phyloP scores from a whole-genome alignment of 179 eudicot species.

The Gypsophila paniculata region DNA sequence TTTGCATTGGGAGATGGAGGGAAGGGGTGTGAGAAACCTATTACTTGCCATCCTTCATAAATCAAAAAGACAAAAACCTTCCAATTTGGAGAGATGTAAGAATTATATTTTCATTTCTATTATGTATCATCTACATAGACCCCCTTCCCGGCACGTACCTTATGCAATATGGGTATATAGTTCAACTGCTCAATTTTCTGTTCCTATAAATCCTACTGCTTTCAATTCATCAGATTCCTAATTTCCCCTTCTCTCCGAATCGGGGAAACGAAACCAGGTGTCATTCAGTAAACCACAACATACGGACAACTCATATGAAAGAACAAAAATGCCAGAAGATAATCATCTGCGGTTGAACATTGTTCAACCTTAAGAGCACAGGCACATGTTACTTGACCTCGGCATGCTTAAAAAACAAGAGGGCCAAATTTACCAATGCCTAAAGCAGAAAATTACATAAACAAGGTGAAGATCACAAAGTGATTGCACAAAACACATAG shows the following conservation, averaged over 20 bases:
- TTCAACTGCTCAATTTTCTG: background rate
- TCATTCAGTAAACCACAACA: slow-evolving; percentile 4
- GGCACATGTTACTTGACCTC: background rate
- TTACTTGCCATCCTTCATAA: background rate
- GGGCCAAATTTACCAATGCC: background rate
- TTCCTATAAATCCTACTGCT: background rate
- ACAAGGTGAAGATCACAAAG: background rate
- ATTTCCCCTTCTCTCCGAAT: background rate
- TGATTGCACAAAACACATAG: background rate
- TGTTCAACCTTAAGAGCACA: background rate
- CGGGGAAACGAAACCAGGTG: background rate
- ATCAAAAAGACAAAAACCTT: background rate
- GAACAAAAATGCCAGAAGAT: background rate
- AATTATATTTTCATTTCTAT: background rate
- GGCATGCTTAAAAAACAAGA: background rate
- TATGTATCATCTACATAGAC: background rate
- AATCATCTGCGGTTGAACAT: background rate
- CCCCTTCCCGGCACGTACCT: background rate
- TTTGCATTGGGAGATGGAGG: background rate
- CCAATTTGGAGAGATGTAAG: background rate
- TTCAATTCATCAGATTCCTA: background rate
- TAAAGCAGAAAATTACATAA: background rate
- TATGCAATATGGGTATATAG: background rate
- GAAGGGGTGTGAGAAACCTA: background rate
- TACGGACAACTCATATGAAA: background rate